Base-by-base conservation (phyloP, 2,329 filamentous ascomycete species). In the Fusarium staphyleae region DNA sequence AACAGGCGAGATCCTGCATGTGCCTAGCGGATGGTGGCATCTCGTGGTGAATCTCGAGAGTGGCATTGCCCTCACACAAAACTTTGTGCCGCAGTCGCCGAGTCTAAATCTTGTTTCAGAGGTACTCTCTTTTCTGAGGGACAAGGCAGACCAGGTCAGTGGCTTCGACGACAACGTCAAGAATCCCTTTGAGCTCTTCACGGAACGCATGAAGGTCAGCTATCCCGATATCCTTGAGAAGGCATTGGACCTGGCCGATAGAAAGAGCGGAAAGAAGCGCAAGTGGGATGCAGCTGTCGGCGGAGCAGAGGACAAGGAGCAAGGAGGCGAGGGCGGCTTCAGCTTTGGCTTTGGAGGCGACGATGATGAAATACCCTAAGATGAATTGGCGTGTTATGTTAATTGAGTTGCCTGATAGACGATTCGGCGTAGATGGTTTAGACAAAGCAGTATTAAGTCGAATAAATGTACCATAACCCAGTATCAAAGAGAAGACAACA, bases 11-110 rank as follows among this genome's bases (percentile, higher is more conserved):
- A 87, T 98, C 13, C 75, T 98, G 42, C 91, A 97, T 70, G 93
- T 98, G 5, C 93, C 95, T 0, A 92, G 88, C 44, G 93, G 93
- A 5, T 98, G 93, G 93, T 98, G 95, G 87, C 93, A 98, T 78
- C 78, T 98, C 26, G 95, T 98, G 9, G 87, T 98, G 37, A 98
- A 98, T 69, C 77, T 96, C 2, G 89, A 92, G 64, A 81, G 85
- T 11, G 89, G 90, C 35, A 89, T 98, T 59, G 95, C 93, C 4
- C 81, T 98, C 60, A 98, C 93, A 7, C 93, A 98, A 71, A 98
- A 98, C 70, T 97, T 98, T 69, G 90, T 98, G 11, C 93, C 95
- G 32, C 77, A 78, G 56, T 86, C 85, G 4, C 70, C 72, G 4
- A 72, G 65, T 35, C 60, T 76, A 13, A 71, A 74, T 26, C 88